phyloP scores from a whole-genome alignment of 2,329 filamentous ascomycete genomes.

The Amauroascus niger region DNA sequence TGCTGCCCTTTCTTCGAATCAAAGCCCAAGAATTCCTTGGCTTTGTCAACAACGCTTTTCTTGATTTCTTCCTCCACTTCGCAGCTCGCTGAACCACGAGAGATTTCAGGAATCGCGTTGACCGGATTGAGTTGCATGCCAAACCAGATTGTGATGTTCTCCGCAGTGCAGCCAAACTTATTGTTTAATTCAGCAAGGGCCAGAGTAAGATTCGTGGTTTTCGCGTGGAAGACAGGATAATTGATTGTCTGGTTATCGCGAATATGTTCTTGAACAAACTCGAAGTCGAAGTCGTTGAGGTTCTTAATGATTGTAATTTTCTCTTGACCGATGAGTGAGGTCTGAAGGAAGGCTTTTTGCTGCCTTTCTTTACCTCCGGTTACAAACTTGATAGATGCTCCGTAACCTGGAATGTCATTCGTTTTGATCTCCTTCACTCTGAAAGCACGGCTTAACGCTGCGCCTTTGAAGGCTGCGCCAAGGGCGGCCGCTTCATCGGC shows the following conservation, averaged over 20 bases:
- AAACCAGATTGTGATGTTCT: constrained; percentile 72
- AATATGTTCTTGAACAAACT: constrained; percentile 64
- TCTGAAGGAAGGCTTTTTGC: constrained; percentile 73
- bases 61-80: constrained; percentile 61
- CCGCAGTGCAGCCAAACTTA: constrained; percentile 64
- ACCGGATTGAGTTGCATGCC: constrained; percentile 60
- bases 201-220: constrained; percentile 76
- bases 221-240: constrained; percentile 54
- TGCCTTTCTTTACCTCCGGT: constrained; percentile 60
- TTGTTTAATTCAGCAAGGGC: constrained; percentile 70
- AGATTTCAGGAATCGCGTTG: constrained; percentile 70
- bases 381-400: constrained; percentile 62
- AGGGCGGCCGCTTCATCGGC: constrained; percentile 94
- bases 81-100: constrained; percentile 70
- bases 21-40: constrained; percentile 94
- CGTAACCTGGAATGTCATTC: constrained; percentile 65
- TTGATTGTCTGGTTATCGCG: constrained; percentile 41
- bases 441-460: constrained; percentile 86
- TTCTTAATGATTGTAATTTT: constrained; percentile 82
- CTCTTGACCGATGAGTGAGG: constrained; percentile 62
- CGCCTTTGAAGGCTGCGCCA: constrained; percentile 88
- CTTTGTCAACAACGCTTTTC: constrained; percentile 80
- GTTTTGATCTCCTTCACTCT: constrained; percentile 92
- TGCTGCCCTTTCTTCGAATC: constrained; percentile 79
- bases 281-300: constrained; percentile 68